Conservation (phyloP, 768 basidiomycete genomes). For the Leucosporidium creatinivorum region DNA sequence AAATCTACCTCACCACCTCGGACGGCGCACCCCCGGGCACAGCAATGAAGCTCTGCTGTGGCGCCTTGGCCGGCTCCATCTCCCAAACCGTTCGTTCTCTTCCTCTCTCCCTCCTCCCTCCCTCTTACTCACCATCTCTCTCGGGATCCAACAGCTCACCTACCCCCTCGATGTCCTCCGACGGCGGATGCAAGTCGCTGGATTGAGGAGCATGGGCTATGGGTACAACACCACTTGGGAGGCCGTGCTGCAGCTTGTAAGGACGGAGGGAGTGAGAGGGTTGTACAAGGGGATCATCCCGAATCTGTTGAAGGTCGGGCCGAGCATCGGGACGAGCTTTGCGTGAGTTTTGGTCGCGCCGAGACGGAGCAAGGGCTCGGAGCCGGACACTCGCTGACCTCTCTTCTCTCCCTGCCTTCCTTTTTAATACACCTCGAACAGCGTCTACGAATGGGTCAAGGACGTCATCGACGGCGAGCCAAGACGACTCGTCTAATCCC, state of each 20-base stretch:
- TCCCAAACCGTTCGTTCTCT: constrained; percentile 58
- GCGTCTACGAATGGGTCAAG: background rate
- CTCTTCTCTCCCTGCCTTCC: background rate
- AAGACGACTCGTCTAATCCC: too few relatives aligned
- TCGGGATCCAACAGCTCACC: constrained; percentile 49
- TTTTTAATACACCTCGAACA: background rate
- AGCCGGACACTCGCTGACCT: background rate
- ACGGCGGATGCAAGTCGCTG: constrained; percentile 90
- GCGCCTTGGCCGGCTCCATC: constrained; percentile 65
- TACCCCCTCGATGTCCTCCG: constrained; percentile 93
- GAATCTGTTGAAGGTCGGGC: constrained; percentile 2
- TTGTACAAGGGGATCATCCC: constrained; percentile 6
- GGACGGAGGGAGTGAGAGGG: constrained; percentile 2
- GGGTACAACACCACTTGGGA: constrained; percentile 26
- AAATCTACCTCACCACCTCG: constrained; percentile 16
- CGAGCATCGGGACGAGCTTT: background rate
- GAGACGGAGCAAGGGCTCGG: too few relatives aligned
- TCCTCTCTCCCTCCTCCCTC: background rate
- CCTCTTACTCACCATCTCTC: background rate
- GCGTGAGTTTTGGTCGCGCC: background rate
- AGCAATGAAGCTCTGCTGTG: constrained; percentile 67
- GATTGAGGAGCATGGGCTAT: constrained; percentile 52
- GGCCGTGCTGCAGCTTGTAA: constrained; percentile 26
- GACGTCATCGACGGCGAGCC: background rate
- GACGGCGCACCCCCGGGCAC: constrained; percentile 52